Percentiles rank a stretch among this genome's conserved stretches.
phyloP scores from a whole-genome alignment of 169 alveolate genomes.

The Babesia divergens region DNA sequence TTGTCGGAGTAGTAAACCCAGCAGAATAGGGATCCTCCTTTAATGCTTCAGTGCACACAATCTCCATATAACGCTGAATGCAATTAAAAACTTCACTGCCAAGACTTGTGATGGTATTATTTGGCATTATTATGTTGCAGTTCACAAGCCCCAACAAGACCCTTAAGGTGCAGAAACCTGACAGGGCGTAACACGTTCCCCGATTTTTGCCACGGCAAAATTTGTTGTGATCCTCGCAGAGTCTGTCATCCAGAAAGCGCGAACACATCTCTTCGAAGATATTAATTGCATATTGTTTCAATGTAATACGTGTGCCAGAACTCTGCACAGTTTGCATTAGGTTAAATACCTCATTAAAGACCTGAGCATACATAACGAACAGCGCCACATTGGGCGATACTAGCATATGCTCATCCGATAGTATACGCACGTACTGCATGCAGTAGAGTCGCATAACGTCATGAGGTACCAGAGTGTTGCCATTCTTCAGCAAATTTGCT shows the following conservation, averaged over 20 bases:
- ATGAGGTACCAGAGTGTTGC: background rate
- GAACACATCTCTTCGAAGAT: slow-evolving; percentile 25
- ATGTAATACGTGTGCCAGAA: background rate
- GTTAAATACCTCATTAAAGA: background rate
- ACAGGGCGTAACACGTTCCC: background rate
- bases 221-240: background rate
- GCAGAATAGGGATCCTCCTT: background rate
- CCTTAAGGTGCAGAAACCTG: slow-evolving; percentile 4
- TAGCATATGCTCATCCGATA: background rate
- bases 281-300: background rate
- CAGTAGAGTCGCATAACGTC: background rate
- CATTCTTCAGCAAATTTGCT: background rate
- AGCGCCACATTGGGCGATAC: slow-evolving; percentile 7
- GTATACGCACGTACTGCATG: background rate
- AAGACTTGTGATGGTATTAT: background rate
- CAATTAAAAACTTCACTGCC: slow-evolving; percentile 10
- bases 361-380: slow-evolving; percentile 15
- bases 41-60: background rate
- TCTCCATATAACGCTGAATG: slow-evolving; percentile 4
- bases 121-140: background rate
- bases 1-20: background rate
- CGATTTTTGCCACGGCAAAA: background rate
- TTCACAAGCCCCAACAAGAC: background rate
- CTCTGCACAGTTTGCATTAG: background rate
- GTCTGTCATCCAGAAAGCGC: slow-evolving; percentile 25